Base-by-base conservation (phyloP, 2,329 filamentous ascomycete genomes). In the Colletotrichum lupini region DNA sequence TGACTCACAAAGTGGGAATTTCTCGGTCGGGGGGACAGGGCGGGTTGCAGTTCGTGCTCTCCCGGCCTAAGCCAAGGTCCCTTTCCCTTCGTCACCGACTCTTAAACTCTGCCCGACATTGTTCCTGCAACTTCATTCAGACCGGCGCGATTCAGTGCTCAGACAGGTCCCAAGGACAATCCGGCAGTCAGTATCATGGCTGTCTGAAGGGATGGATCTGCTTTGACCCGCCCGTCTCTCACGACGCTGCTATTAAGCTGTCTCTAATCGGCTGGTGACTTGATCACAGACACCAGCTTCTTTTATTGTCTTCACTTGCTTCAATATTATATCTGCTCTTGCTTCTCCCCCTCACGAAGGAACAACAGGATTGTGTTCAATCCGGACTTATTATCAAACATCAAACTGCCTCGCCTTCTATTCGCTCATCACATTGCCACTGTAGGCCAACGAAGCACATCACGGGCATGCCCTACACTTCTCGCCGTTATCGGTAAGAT, bases 1-100 rank as follows among this genome's bases (percentile, higher is more conserved):
- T 73, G 71, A 73, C 61, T 73, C 66, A 64, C 66, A 69, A 64
- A 69, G 70, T 69, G 69, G 69, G 22, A 60, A 64, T 61, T 57
- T 68, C 49, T 46, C 28, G 64, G 57, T 52, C 37, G 30, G 32
- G 42, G 42, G 22, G 30, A 59, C 65, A 69, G 65, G 37, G 58
- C 69, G 65, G 28, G 53, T 30, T 67, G 26, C 56, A 64, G 61
- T 55, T 64, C 61, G 49, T 64, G 52, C 53, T 65, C 35, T 57
- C 12, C 35, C 35, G 46, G 22, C 30, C 32, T 32, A 14, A 37
- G 62, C 35, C 28, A 24, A 52, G 49, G 32, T 42, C 62, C 19
- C 42, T 56, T 65, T 65, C 32, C 32, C 49, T 68, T 57, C 32
- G 59, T 63, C 58, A 57, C 56, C 65, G 42, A 62, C 59, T 37